A percentile compares a stretch with the other conserved stretches of the same genome.
phyloP scores from a whole-genome alignment of 805 yeast genomes.

The Maudiozyma saulgeensis region DNA sequence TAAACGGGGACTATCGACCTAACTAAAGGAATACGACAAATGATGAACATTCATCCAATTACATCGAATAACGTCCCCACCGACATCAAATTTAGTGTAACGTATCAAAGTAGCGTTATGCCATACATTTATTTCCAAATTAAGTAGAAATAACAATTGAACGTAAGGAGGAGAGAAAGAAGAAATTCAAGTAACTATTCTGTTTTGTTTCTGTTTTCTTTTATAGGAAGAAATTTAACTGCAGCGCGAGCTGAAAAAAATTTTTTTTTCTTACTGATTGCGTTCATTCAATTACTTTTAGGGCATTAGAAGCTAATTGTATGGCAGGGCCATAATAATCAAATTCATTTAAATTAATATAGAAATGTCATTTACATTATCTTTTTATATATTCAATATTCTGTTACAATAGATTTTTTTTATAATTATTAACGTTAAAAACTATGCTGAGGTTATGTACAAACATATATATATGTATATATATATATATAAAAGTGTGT shows the following conservation, averaged over 20 bases:
- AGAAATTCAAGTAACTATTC: not conserved
- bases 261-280: no score
- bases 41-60: not conserved
- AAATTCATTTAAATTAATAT: no score
- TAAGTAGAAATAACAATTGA: not conserved
- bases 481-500: no score
- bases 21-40: not conserved
- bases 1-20: not conserved
- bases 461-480: not conserved
- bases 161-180: not conserved
- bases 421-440: no score
- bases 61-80: slow-evolving; percentile 1
- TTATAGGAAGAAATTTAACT: not conserved
- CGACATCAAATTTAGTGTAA: not conserved
- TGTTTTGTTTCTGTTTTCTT: not conserved
- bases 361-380: no score
- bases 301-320: no score
- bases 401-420: no score
- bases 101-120: not conserved
- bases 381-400: no score
- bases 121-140: not conserved
- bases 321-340: no score
- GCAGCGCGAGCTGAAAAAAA: not conserved
- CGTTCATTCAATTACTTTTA: no score
- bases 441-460: no score